phyloP scores from a whole-genome alignment of 257 asterid species.

The Plantago ovata region DNA sequence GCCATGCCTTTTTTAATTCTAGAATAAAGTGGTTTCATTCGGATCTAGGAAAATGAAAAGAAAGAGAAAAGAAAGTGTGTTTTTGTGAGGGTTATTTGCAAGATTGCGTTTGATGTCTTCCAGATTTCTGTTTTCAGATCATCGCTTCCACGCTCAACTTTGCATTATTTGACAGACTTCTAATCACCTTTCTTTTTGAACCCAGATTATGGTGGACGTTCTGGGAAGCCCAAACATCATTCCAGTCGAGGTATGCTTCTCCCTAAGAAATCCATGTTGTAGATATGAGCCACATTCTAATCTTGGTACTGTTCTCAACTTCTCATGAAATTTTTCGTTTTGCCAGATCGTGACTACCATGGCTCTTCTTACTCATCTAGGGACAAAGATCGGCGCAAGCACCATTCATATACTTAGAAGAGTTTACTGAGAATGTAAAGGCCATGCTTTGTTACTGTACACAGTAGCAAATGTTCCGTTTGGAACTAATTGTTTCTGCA shows the following conservation, averaged over 20 bases:
- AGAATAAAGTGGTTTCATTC: no score
- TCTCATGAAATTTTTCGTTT: slow-evolving; percentile 4
- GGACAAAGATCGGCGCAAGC: slow-evolving; percentile 77
- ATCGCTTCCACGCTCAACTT: not conserved
- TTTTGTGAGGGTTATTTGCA: not conserved
- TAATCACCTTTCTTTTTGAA: not conserved
- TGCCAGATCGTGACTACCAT: slow-evolving; percentile 66
- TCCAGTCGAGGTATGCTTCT: slow-evolving; percentile 62
- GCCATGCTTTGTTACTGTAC: not conserved
- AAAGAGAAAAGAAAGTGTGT: not conserved
- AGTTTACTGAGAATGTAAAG: not conserved
- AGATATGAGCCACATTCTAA: not conserved
- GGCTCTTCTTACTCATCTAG: slow-evolving; percentile 59
- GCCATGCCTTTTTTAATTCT: no score
- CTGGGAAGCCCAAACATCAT: slow-evolving; percentile 64
- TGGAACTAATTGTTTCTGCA: not conserved
- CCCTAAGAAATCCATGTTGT: not conserved
- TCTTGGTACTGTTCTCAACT: not conserved
- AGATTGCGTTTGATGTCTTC: not conserved
- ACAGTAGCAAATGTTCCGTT: not conserved
- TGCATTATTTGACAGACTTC: slow-evolving; percentile 7
- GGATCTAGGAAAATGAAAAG: no score
- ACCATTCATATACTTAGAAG: slow-evolving; percentile 47
- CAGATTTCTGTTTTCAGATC: not conserved
- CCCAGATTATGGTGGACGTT: slow-evolving; percentile 42